Conservation (phyloP, 176 grass and related monocot genomes). For the Lolium multiflorum region DNA sequence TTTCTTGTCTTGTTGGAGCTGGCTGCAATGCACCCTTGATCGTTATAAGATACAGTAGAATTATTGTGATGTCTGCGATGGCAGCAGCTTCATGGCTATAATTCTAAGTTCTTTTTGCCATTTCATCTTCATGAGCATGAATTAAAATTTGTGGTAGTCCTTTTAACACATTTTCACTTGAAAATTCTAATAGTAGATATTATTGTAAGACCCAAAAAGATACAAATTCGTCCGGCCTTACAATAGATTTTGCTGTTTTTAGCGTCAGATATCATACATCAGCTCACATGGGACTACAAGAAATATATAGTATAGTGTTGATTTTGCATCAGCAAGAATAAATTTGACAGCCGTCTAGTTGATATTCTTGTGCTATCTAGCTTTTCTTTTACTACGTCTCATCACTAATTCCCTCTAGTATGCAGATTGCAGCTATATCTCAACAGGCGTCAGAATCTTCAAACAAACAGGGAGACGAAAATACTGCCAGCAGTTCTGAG, state of each 20-base stretch:
- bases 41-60: neutral
- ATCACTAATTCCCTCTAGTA: slow-evolving; percentile 18
- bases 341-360: neutral
- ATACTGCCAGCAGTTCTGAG: slow-evolving; percentile 31
- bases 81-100: neutral
- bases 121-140: slow-evolving; percentile 1
- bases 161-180: neutral
- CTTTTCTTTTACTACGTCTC: slow-evolving; percentile 21
- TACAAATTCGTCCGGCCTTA: neutral
- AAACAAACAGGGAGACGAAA: slow-evolving; percentile 53
- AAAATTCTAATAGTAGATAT: neutral
- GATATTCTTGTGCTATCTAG: slow-evolving; percentile 17
- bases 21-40: slow-evolving; percentile 4
- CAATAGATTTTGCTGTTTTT: neutral
- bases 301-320: slow-evolving; percentile 10
- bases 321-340: neutral
- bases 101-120: neutral
- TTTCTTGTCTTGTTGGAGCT: slow-evolving; percentile 9
- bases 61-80: neutral
- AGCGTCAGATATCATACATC: neutral
- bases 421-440: slow-evolving; percentile 90
- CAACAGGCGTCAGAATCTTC: slow-evolving; percentile 67
- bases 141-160: slow-evolving; percentile 7
- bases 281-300: slow-evolving; percentile 1
- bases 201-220: neutral